These are phyloP conservation scores for Aristolochia contorta DNA, from an alignment of 164 flowering plant genomes.

Conservation along the genomic window DNA sequence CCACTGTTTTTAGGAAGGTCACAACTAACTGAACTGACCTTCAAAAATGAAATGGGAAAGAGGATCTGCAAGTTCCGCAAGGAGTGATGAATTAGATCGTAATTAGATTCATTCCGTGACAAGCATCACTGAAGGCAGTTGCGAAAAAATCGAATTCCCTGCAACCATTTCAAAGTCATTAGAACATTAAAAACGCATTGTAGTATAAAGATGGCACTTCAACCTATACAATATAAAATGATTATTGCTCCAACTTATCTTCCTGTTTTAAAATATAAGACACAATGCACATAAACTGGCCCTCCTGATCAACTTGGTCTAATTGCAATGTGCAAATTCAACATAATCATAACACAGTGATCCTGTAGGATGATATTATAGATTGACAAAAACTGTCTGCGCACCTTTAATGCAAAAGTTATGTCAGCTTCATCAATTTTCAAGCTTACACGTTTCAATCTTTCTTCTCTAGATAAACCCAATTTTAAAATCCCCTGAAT, in stretches of 20 bases:
- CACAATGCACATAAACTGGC: background rate
- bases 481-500: constrained; percentile 81
- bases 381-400: background rate
- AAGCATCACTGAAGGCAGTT: constrained; percentile 49
- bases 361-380: constrained; percentile 4
- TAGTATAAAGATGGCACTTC: background rate
- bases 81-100: too few relatives aligned
- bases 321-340: background rate
- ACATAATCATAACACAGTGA: background rate
- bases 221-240: too few relatives aligned
- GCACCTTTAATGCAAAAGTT: constrained; percentile 77
- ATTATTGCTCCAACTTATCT: too few relatives aligned
- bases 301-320: background rate
- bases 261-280: too few relatives aligned
- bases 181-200: background rate
- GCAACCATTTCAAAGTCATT: constrained; percentile 7
- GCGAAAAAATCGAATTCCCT: constrained; percentile 82
- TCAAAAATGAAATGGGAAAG: too few relatives aligned
- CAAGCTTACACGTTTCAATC: constrained; percentile 47
- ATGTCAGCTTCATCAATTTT: constrained; percentile 76
- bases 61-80: too few relatives aligned
- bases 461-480: constrained; percentile 64
- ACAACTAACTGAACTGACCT: too few relatives aligned
- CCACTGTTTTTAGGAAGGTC: too few relatives aligned
- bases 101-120: background rate